Percentiles rank a stretch among this genome's conserved stretches.
These are phyloP conservation scores for Plasmodium coatneyi DNA, from an alignment of 169 alveolate species.

Conservation along the genomic window DNA sequence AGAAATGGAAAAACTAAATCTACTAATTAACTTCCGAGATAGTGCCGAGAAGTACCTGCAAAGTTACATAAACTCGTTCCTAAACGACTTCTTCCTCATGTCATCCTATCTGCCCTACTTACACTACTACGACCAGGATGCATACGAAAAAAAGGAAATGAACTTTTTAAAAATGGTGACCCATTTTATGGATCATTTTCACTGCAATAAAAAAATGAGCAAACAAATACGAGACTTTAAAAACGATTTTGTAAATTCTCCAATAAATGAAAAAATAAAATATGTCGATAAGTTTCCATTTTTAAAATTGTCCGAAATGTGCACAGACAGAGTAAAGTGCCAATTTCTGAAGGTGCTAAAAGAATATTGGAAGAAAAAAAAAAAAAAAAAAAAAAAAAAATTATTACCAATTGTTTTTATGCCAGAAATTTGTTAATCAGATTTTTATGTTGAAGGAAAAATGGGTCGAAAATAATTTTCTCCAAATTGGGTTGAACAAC, in stretches of 20 bases:
- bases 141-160: conserved; percentile 25
- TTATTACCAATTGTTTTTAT: conserved; percentile 5
- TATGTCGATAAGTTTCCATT: conserved; percentile 26
- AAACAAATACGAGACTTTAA: conserved; percentile 2
- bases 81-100: conserved; percentile 8
- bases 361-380: conserved; percentile 18
- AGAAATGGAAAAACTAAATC: conserved; percentile 15
- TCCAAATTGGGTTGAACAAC: neutral
- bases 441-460: conserved; percentile 28
- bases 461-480: conserved; percentile 37
- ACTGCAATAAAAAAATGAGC: conserved; percentile 17
- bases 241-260: conserved; percentile 8
- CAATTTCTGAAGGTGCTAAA: conserved; percentile 20
- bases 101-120: conserved; percentile 43
- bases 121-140: conserved; percentile 40
- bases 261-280: conserved; percentile 42
- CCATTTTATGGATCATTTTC: conserved; percentile 8
- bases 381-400: conserved; percentile 30
- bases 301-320: conserved; percentile 27
- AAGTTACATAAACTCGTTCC: conserved; percentile 34
- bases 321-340: conserved; percentile 5
- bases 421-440: conserved; percentile 1
- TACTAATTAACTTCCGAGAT: conserved; percentile 4
- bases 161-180: conserved; percentile 21
- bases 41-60: conserved; percentile 31